Evolutionary conservation across 2,329 filamentous ascomycete genomes (phyloP).

Genomic region (Paraconiothyrium sp.): DNA sequence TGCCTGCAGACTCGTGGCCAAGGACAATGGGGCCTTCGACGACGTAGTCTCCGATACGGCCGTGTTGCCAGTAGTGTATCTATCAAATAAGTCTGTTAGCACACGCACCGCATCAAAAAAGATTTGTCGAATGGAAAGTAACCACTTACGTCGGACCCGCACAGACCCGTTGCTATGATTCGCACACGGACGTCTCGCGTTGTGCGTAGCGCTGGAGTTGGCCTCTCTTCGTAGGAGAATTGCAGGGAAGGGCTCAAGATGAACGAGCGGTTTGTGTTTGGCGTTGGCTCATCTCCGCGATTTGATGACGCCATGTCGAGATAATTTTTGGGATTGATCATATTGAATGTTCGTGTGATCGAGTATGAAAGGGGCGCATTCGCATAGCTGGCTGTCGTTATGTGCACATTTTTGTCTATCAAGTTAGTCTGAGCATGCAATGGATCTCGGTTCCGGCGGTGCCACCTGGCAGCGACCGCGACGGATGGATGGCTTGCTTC

Average conservation of each 20-base stretch:
- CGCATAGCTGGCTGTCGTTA: no score
- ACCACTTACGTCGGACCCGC: conserved; percentile 67
- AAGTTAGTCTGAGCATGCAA: no score
- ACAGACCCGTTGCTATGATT: conserved; percentile 83
- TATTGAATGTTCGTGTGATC: no score
- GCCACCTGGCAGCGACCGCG: no score
- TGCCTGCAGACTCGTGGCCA: conserved; percentile 37
- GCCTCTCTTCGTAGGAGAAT: conserved; percentile 70
- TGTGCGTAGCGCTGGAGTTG: conserved; percentile 69
- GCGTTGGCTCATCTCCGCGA: no score
- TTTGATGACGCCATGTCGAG: no score
- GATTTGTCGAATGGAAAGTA: background rate
- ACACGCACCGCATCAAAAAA: background rate
- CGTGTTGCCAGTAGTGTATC: conserved; percentile 47
- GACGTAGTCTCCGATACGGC: conserved; percentile 28
- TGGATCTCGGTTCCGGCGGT: no score
- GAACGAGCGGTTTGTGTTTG: conserved; percentile 15
- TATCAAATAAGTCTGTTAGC: conserved; percentile 44
- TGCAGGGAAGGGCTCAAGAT: conserved; percentile 16
- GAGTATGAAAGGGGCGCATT: no score
- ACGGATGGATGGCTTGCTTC: no score
- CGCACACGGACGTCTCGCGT: conserved; percentile 79
- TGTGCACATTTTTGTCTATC: no score
- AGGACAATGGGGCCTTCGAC: conserved; percentile 31
- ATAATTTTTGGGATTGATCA: no score